These are phyloP conservation scores for Colletotrichum lupini DNA, from an alignment of 2,329 filamentous ascomycete species.

Conservation along the genomic window DNA sequence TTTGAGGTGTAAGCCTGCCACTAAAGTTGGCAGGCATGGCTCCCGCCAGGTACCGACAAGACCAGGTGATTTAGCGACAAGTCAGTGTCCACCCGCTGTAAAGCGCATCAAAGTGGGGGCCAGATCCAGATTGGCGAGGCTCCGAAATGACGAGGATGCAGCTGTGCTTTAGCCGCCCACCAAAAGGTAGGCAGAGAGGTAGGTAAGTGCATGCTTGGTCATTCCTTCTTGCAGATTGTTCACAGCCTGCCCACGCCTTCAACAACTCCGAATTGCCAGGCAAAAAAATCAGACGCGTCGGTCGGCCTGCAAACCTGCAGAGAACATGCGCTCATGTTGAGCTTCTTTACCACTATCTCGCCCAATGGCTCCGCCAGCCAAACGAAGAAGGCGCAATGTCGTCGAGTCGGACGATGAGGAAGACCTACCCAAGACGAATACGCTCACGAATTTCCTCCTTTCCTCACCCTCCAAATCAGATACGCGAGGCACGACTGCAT, in stretches of 20 bases:
- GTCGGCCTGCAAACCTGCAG: slow-evolving; percentile 4
- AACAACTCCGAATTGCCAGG: slow-evolving; percentile 13
- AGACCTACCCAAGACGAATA: slow-evolving; percentile 55
- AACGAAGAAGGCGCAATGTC: slow-evolving; percentile 68
- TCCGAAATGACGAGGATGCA: slow-evolving; percentile 24
- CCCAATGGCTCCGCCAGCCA: slow-evolving; percentile 67
- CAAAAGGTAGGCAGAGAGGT: neutral
- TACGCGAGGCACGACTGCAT: slow-evolving; percentile 45
- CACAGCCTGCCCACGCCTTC: neutral
- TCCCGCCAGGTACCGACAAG: neutral
- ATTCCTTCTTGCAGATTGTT: neutral
- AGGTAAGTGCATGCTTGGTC: neutral
- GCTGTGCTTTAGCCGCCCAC: slow-evolving; percentile 15
- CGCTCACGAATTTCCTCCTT: slow-evolving; percentile 63
- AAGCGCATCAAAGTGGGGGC: slow-evolving; percentile 18
- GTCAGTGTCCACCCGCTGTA: slow-evolving; percentile 16
- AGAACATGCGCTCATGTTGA: slow-evolving; percentile 32
- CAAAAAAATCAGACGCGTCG: neutral
- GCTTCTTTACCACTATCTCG: neutral
- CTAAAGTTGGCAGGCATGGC: no score
- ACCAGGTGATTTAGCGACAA: slow-evolving; percentile 2
- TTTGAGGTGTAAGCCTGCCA: no score
- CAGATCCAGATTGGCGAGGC: slow-evolving; percentile 24
- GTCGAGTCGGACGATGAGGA: slow-evolving; percentile 63
- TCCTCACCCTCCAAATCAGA: slow-evolving; percentile 60